phyloP scores from a whole-genome alignment of 495 filamentous ascomycete species.

The Lindgomyces ingoldianus region DNA sequence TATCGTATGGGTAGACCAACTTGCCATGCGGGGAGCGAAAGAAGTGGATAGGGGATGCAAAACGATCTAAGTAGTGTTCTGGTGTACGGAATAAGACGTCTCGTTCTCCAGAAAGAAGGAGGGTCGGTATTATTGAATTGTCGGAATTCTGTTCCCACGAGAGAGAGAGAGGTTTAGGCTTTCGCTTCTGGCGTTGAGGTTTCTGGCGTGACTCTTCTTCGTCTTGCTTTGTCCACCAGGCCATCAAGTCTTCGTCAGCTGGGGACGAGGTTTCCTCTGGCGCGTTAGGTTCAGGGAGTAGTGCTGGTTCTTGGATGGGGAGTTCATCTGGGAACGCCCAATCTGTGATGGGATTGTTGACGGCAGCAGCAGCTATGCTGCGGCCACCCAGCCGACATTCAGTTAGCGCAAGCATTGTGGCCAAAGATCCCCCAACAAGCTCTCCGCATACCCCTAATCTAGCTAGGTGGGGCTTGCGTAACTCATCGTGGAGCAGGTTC shows the following conservation, averaged over 20 bases:
- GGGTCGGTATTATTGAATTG: slow-evolving; percentile 36
- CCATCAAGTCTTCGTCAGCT: slow-evolving; percentile 21
- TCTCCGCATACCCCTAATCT: slow-evolving; percentile 55
- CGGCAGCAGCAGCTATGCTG: slow-evolving; percentile 45
- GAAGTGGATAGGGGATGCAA: slow-evolving; percentile 61
- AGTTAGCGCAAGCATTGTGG: slow-evolving; percentile 60
- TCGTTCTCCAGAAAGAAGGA: slow-evolving; percentile 47
- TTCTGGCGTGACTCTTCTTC: neutral
- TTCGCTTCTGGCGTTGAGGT: slow-evolving; percentile 6
- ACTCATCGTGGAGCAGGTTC: slow-evolving; percentile 38
- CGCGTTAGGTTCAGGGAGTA: slow-evolving; percentile 17
- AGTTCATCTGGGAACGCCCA: slow-evolving; percentile 45
- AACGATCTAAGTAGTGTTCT: slow-evolving; percentile 58
- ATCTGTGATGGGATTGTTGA: slow-evolving; percentile 49
- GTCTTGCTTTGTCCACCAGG: slow-evolving; percentile 20
- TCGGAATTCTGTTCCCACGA: slow-evolving; percentile 27
- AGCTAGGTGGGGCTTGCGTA: slow-evolving; percentile 1
- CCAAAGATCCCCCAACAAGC: slow-evolving; percentile 58
- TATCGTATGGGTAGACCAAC: slow-evolving; percentile 19
- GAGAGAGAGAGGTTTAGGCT: slow-evolving; percentile 7
- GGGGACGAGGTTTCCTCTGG: slow-evolving; percentile 28
- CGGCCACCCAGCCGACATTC: slow-evolving; percentile 50
- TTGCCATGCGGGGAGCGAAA: slow-evolving; percentile 47
- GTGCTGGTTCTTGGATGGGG: neutral
- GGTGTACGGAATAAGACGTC: slow-evolving; percentile 50